Conservation (phyloP, 1,284 basidiomycete species). For the Cryptococcus sp. region DNA sequence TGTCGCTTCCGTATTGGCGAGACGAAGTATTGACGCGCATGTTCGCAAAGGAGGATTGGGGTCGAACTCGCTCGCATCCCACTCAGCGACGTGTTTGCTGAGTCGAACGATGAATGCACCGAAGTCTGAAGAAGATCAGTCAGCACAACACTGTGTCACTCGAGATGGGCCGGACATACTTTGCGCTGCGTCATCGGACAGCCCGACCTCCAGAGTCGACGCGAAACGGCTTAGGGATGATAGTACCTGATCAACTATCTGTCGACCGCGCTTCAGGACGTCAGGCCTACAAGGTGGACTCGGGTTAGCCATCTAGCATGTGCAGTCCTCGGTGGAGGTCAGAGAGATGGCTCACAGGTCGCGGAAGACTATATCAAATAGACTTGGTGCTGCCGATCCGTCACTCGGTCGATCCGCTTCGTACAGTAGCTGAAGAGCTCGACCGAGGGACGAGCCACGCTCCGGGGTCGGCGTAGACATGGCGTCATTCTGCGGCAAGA, state of each 20-base stretch:
- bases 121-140: slow-evolving; percentile 21
- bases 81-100: slow-evolving; percentile 40
- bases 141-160: not conserved
- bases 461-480: not conserved
- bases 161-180: slow-evolving; percentile 19
- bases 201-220: slow-evolving; percentile 14
- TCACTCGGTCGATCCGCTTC: slow-evolving; percentile 5
- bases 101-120: slow-evolving; percentile 38
- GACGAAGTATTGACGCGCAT: slow-evolving; percentile 21
- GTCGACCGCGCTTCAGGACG: slow-evolving; percentile 29
- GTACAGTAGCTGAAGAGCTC: slow-evolving; percentile 22
- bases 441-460: slow-evolving; percentile 6
- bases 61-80: slow-evolving; percentile 33
- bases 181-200: slow-evolving; percentile 29
- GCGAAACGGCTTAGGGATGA: slow-evolving; percentile 25
- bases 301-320: not conserved
- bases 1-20: slow-evolving; percentile 8
- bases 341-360: slow-evolving; percentile 17
- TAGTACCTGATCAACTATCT: slow-evolving; percentile 29
- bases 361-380: slow-evolving; percentile 23
- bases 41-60: slow-evolving; percentile 34
- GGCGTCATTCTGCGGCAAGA: slow-evolving; percentile 13
- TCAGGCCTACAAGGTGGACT: slow-evolving; percentile 24
- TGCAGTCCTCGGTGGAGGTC: too few relatives aligned
- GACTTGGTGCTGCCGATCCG: slow-evolving; percentile 6